phyloP scores from a whole-genome alignment of 345 rosid species.

The Populus nigra region DNA sequence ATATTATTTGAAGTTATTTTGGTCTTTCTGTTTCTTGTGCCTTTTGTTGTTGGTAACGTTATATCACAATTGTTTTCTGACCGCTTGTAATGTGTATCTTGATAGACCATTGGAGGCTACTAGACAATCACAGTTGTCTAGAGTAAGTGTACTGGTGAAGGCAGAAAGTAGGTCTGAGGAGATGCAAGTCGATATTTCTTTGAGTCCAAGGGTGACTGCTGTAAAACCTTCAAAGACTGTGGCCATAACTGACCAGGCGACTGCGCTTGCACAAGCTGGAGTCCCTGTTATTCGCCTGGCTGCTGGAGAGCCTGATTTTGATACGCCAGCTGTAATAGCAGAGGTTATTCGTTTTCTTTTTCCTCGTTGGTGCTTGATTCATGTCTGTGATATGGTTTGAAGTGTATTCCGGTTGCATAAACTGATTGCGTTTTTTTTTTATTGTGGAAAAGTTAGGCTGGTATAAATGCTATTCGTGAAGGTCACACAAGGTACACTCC shows the following conservation, averaged over 20 bases:
- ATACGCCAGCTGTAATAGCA: slow-evolving; percentile 68
- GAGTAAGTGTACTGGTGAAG: slow-evolving; percentile 43
- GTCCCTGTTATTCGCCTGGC: slow-evolving; percentile 85
- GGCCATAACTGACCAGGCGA: slow-evolving; percentile 85
- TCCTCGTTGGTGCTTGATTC: background rate
- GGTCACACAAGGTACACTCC: slow-evolving; percentile 88
- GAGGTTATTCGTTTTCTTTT: slow-evolving; percentile 45
- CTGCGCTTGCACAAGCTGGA: slow-evolving; percentile 89
- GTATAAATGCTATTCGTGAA: slow-evolving; percentile 82
- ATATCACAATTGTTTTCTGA: background rate
- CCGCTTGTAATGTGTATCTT: background rate
- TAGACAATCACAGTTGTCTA: slow-evolving; percentile 26
- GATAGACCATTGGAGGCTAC: slow-evolving; percentile 38
- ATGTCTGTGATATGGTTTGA: background rate
- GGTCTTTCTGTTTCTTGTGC: background rate
- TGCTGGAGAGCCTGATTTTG: slow-evolving; percentile 98
- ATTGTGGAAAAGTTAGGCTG: slow-evolving; percentile 52
- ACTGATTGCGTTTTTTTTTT: background rate
- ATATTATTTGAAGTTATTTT: background rate
- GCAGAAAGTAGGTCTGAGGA: slow-evolving; percentile 32
- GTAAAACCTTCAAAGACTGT: slow-evolving; percentile 92
- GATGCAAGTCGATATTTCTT: slow-evolving; percentile 56
- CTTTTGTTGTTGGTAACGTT: background rate
- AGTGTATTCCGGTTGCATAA: background rate
- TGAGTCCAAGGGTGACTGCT: slow-evolving; percentile 83